These are phyloP conservation scores for Oryza coarctata DNA, from an alignment of 176 grass and related monocot species.

Conservation along the genomic window DNA sequence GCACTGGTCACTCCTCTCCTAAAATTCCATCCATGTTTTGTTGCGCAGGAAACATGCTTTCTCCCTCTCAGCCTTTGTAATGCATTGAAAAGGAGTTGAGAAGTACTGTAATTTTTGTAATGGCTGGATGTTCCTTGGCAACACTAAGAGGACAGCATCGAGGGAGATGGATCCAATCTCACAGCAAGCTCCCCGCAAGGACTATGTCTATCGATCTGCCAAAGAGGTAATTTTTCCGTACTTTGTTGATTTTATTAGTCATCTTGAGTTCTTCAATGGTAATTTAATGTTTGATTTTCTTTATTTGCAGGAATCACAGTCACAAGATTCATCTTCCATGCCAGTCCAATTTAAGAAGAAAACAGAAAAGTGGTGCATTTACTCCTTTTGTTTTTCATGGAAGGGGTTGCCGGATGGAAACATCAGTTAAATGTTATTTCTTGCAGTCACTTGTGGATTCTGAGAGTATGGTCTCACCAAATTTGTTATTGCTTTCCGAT, in stretches of 20 bases:
- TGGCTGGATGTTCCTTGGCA: conserved; percentile 59
- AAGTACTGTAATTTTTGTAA: conserved; percentile 10
- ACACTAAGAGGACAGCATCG: conserved; percentile 40
- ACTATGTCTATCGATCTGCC: conserved; percentile 8
- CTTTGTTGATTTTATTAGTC: neutral
- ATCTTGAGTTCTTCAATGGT: conserved; percentile 12
- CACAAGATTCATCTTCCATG: conserved; percentile 37
- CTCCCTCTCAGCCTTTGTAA: neutral
- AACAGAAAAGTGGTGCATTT: conserved; percentile 5
- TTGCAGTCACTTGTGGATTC: conserved; percentile 48
- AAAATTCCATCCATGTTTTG: conserved; percentile 6
- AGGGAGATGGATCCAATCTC: conserved; percentile 39
- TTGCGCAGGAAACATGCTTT: conserved; percentile 14
- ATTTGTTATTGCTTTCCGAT: conserved; percentile 49
- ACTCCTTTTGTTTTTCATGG: conserved; percentile 25
- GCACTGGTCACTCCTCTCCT: neutral
- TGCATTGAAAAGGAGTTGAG: conserved; percentile 3
- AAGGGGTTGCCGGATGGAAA: conserved; percentile 24
- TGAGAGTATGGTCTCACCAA: conserved; percentile 40
- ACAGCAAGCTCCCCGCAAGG: conserved; percentile 18
- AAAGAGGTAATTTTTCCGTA: conserved; percentile 40
- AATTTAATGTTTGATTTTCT: conserved; percentile 6
- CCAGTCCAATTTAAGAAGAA: conserved; percentile 1
- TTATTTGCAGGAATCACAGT: conserved; percentile 30
- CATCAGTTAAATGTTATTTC: conserved; percentile 39